Base-by-base conservation (phyloP, 78 protist species). In the Speleostelium caveatum region DNA sequence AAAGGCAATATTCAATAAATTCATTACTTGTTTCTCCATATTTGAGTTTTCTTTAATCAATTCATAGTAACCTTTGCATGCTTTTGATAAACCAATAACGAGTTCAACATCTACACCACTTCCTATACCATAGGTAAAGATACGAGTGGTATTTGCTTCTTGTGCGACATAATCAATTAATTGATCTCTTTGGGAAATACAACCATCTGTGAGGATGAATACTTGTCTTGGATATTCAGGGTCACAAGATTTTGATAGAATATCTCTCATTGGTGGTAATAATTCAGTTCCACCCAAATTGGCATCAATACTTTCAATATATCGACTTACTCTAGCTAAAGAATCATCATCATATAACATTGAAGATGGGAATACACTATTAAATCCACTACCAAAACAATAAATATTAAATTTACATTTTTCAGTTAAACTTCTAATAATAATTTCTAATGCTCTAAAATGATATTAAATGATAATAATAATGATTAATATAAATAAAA, bases 41-140 rank as follows among this genome's bases (percentile, higher is more conserved):
- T 71, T 41, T 0, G 14, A 8, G 53, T 30, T 56, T 19, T 41
- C 49, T 12, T 2, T 38, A 28, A 88, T 63, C 3, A 88, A 67
- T 30, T 68, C 86, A 72, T 73, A 75, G 39, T 75, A 45, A 32
- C 94, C 94, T 59, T 53, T 63, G 35, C 86, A 69, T 10, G 86
- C 86, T 51, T 75, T 49, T 22, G 87, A 69, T 16, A 88, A 26
- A 61, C 86, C 94, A 58, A 59, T 60, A 10, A 88, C 94, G 73
- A 88, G 56, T 35, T 75, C 51, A 26, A 21, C 59, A 62, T 88
- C 94, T 2, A 88, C 94, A 66, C 94, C 67, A 36, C 38, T 8
- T 26, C 94, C 94, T 59, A 88, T 88, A 7, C 94, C 94, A 69
- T 63, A 66, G 4, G 94, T 88, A 26, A 88, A 88, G 0, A 88